phyloP scores from a whole-genome alignment of 176 grass and related monocot species.

The Poa pratensis region DNA sequence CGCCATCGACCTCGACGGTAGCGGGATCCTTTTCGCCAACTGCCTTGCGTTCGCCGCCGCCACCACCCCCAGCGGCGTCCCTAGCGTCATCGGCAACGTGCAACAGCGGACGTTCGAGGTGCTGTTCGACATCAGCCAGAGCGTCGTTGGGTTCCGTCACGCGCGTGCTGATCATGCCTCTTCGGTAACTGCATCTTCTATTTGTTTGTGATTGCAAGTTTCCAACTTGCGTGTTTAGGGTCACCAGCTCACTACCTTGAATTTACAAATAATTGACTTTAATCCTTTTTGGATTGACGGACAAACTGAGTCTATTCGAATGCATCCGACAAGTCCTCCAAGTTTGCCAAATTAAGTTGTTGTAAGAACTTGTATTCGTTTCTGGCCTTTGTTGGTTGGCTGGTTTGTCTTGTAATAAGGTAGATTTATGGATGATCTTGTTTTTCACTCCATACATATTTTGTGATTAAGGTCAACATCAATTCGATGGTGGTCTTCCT shows the following conservation, averaged over 20 bases:
- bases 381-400: not conserved
- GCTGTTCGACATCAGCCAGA: slow-evolving; percentile 48
- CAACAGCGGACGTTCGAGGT: slow-evolving; percentile 77
- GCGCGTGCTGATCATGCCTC: slow-evolving; percentile 42
- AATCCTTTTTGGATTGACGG: not conserved
- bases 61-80: slow-evolving; percentile 13
- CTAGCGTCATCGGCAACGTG: slow-evolving; percentile 72
- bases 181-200: not conserved
- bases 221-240: not conserved
- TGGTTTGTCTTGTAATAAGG: not conserved
- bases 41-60: slow-evolving; percentile 70
- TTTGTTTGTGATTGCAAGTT: not conserved
- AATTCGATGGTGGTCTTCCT: not conserved
- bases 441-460: not conserved
- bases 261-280: no score
- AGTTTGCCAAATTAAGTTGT: not conserved
- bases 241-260: no score
- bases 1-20: slow-evolving; percentile 27
- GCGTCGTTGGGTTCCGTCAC: slow-evolving; percentile 51
- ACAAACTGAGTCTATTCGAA: no score
- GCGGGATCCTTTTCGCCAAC: slow-evolving; percentile 46
- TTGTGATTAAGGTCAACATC: not conserved
- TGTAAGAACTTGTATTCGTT: no score
- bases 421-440: not conserved
- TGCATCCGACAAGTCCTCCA: not conserved